phyloP scores from a whole-genome alignment of 2,329 filamentous ascomycete genomes.

The Fusarium drepaniforme region DNA sequence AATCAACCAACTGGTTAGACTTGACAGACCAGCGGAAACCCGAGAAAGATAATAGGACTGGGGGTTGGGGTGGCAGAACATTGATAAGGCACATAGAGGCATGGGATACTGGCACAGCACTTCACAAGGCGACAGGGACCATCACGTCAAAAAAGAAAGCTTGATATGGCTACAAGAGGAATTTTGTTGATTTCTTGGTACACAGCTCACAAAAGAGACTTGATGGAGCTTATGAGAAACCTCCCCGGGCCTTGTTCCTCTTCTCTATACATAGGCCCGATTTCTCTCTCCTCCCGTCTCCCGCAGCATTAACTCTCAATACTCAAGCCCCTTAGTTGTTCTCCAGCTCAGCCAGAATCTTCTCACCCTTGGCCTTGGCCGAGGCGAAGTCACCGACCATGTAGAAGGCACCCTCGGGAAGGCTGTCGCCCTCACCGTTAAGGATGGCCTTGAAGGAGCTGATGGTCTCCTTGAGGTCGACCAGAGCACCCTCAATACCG shows the following conservation, averaged over 20 bases:
- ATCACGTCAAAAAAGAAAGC: constrained; percentile 42
- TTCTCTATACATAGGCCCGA: constrained; percentile 68
- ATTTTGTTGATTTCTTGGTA: constrained; percentile 68
- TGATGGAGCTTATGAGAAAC: constrained; percentile 66
- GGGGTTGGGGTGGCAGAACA: not conserved
- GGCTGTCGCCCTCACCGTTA: constrained; percentile 92
- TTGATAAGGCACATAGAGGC: not conserved
- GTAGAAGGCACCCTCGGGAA: constrained; percentile 96
- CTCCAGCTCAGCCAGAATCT: constrained; percentile 98
- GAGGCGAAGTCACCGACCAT: constrained; percentile 98
- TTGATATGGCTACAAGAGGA: constrained; percentile 56
- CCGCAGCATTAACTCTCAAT: constrained; percentile 51
- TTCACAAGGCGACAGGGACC: not conserved
- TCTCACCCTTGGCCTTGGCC: constrained; percentile 96
- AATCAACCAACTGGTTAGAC: not conserved
- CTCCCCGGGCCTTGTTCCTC: constrained; percentile 63
- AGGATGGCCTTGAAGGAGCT: constrained; percentile 97
- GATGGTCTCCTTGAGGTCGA: constrained; percentile 99
- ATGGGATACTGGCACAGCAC: not conserved
- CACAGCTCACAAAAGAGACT: constrained; percentile 73
- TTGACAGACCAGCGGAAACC: not conserved
- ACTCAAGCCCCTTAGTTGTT: constrained; percentile 60
- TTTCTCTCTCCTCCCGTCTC: constrained; percentile 47
- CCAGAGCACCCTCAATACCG: constrained; percentile 94
- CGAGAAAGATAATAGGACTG: not conserved